Evolutionary conservation across 148 eudicot species (phyloP).

Genomic region (Nyssa sinensis): DNA sequence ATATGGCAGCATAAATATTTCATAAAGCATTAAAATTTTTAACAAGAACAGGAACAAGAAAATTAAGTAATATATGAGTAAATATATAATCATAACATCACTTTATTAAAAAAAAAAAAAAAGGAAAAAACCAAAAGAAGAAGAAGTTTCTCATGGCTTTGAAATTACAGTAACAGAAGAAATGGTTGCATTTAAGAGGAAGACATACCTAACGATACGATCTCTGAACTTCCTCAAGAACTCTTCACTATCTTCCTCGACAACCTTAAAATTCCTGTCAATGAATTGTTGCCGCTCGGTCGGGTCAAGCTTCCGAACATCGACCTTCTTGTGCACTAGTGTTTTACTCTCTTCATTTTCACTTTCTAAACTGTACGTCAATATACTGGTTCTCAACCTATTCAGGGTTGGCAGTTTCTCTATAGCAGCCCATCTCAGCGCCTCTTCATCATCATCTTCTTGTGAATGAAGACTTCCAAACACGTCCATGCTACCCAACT

Average conservation of each 20-base stretch:
- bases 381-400: constrained; percentile 18
- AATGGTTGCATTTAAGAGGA: background rate
- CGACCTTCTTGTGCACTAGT: constrained; percentile 6
- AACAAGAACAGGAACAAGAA: too few species aligned
- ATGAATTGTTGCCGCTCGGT: constrained; percentile 17
- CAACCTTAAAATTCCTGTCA: constrained; percentile 21
- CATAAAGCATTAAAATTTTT: too few species aligned
- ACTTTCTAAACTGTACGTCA: background rate
- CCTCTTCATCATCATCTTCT: constrained; percentile 38
- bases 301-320: constrained; percentile 12
- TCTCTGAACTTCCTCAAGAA: constrained; percentile 26
- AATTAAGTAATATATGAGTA: too few species aligned
- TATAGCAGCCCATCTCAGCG: constrained; percentile 42
- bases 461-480: too few species aligned
- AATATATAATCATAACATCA: too few species aligned
- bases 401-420: constrained; percentile 40
- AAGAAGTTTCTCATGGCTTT: background rate
- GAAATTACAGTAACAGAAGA: too few species aligned
- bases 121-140: background rate
- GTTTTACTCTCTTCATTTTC: background rate
- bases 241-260: constrained; percentile 25
- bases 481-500: too few species aligned
- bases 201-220: constrained; percentile 25
- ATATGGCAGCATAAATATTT: too few species aligned
- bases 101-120: background rate